Base-by-base conservation (phyloP, 2,329 filamentous ascomycete species). In the Trichoderma semiorbis region DNA sequence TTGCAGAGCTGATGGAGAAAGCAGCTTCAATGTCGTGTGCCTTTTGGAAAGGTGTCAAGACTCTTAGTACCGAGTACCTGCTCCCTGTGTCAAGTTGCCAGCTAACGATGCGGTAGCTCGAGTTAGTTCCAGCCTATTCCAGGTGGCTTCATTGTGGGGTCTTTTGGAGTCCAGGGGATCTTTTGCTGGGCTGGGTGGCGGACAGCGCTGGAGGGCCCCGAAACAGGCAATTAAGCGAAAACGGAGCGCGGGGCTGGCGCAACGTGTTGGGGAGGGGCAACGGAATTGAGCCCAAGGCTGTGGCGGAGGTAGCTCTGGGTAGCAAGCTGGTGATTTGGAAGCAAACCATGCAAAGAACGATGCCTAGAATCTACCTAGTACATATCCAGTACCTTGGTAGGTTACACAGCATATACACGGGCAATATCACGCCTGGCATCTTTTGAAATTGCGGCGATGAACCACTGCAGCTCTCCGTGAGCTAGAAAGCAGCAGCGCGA, bases 41-140 rank as follows among this genome's bases (percentile, higher is more conserved):
- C 70, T 79, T 79, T 73, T 75, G 77, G 79, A 76, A 80, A 81
- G 76, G 80, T 81, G 80, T 79, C 79, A 66, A 68, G 53, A 62
- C 53, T 43, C 62, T 21, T 66, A 36, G 61, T 70, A 62, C 57
- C 16, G 66, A 62, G 66, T 69, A 69, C 66, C 57, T 69, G 36
- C 26, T 53, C 5, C 53, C 53, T 39, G 67, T 47, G 26, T 60
- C 66, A 47, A 16, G 34, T 26, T 32, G 66, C 66, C 66, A 61
- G 66, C 65, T 43, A 47, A 30, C 32, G 14, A 18, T 24, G 14
- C 26, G 43, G 63, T 66, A 66, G 43, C 18, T 21, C 50, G 18
- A 21, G 62, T 65, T 65, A 68, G 50, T 34, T 30, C 50, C 53
- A 36, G 24, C 68, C 26, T 55, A n/a, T 21, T 57, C 39, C 68